These are phyloP conservation scores for Fraxinus ornus DNA, from an alignment of 305 asterid genomes.

Conservation along the genomic window DNA sequence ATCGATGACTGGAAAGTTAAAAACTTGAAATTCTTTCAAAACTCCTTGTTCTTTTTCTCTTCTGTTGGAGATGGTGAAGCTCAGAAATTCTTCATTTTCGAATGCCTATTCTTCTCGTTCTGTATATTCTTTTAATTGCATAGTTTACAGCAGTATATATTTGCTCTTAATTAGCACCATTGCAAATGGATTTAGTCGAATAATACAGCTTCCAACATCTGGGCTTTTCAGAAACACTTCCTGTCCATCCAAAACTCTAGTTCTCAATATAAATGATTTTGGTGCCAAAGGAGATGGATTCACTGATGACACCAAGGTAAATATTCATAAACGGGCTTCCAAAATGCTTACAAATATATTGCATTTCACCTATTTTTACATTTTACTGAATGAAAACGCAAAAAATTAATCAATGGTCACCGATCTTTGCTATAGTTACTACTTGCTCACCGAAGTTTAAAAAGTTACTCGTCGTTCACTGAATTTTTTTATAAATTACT, in stretches of 20 bases:
- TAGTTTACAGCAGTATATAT: constrained; percentile 16
- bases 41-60: not conserved
- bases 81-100: constrained; percentile 28
- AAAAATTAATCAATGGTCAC: too few species aligned
- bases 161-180: constrained; percentile 19
- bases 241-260: constrained; percentile 22
- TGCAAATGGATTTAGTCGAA: constrained; percentile 44
- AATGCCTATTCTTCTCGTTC: constrained; percentile 10
- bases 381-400: not conserved
- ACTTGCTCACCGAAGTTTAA: too few species aligned
- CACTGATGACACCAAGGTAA: constrained; percentile 64
- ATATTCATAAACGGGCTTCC: not conserved
- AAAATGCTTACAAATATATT: not conserved
- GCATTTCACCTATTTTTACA: not conserved
- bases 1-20: not conserved
- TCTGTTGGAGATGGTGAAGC: constrained; percentile 17
- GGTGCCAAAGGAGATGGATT: constrained; percentile 81
- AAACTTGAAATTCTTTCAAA: not conserved
- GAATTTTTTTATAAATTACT: too few species aligned
- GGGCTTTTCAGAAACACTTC: constrained; percentile 32
- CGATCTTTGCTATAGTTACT: too few species aligned
- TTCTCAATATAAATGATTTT: constrained; percentile 51
- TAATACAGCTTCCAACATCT: constrained; percentile 48
- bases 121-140: constrained; percentile 2
- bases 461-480: too few species aligned